Conservation (phyloP, 805 yeast species). For the Metschnikowia gelsemii region DNA sequence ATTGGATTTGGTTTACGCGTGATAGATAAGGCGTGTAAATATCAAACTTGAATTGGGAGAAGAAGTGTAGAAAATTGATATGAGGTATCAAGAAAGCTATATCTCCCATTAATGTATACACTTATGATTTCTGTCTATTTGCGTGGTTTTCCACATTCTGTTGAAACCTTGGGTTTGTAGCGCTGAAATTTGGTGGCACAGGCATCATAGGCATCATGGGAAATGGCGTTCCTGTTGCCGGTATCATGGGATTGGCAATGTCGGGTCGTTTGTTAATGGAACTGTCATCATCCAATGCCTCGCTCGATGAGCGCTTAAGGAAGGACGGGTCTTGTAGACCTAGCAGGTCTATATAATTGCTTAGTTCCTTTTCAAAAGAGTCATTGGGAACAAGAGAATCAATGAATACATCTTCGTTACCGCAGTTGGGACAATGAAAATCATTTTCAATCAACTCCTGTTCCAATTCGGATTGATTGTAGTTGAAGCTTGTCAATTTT, state of each 20-base stretch:
- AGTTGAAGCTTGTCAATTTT: constrained; percentile 45
- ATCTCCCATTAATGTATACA: no score
- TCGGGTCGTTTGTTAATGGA: constrained; percentile 30
- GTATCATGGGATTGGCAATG: constrained; percentile 14
- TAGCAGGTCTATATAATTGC: constrained; percentile 46
- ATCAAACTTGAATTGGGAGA: no score
- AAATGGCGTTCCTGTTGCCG: constrained; percentile 17
- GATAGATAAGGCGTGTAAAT: no score
- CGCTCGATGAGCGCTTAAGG: constrained; percentile 11
- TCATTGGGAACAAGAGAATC: constrained; percentile 67
- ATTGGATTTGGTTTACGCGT: no score
- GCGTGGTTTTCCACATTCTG: constrained; percentile 3
- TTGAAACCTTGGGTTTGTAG: background rate
- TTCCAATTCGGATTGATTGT: constrained; percentile 39
- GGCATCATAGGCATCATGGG: constrained; percentile 22
- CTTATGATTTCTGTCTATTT: background rate
- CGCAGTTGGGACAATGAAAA: constrained; percentile 89
- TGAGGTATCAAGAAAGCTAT: no score
- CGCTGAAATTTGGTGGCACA: constrained; percentile 18
- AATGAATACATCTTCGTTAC: constrained; percentile 65
- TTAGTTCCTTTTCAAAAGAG: constrained; percentile 55
- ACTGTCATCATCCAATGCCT: constrained; percentile 20
- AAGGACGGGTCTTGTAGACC: constrained; percentile 36
- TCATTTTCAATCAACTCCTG: constrained; percentile 69
- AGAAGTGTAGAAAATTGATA: background rate